Base-by-base conservation (phyloP, 495 filamentous ascomycete species). In the Saxophila tyrrhenica region DNA sequence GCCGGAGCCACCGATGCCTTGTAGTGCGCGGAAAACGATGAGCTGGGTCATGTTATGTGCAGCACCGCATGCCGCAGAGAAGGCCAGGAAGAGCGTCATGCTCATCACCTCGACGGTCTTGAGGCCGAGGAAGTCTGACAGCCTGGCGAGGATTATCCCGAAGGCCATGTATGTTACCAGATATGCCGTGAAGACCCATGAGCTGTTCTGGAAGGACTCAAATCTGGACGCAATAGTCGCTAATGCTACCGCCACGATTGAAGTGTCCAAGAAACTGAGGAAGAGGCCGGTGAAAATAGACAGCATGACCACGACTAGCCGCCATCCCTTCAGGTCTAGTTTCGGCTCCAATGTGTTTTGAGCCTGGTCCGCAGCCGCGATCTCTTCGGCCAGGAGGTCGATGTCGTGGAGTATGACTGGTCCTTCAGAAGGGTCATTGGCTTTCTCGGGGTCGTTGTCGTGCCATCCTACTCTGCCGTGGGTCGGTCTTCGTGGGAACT, bases 111-210 rank as follows among this genome's bases (percentile, higher is more conserved):
- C 5, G 7, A 35, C 29, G 29, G 7, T 35, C 19, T 51, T 51
- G 32, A 39, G 49, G 17, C 49, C 49, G 22, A 51, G 25, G 49
- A 51, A 17, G 24, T 51, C 49, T 24, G 32, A 39, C 19, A 38
- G 41, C 39, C 49, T 35, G 21, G 49, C 49, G 32, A 32, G 41
- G 19, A 51, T 22, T n/a, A 51, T 22, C 8, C 13, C 20, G 41
- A 51, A 51, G n/a, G 49, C 51, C 51, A 53, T 53, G 44, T 53
- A 53, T 3, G 51, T 43, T 39, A 53, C 17, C 22, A 53, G 39
- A 35, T 53, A 53, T 41, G 51, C 38, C 25, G 44, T 44, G n/a
- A 53, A 25, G 7, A 53, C 44, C 51, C 51, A 44, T 17, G 41
- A 17, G 15, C 16, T 21, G 41, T 21, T n/a, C 15, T 44, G 15